These are phyloP conservation scores for Dothistroma pini DNA, from an alignment of 2,329 filamentous ascomycete species.

Conservation along the genomic window DNA sequence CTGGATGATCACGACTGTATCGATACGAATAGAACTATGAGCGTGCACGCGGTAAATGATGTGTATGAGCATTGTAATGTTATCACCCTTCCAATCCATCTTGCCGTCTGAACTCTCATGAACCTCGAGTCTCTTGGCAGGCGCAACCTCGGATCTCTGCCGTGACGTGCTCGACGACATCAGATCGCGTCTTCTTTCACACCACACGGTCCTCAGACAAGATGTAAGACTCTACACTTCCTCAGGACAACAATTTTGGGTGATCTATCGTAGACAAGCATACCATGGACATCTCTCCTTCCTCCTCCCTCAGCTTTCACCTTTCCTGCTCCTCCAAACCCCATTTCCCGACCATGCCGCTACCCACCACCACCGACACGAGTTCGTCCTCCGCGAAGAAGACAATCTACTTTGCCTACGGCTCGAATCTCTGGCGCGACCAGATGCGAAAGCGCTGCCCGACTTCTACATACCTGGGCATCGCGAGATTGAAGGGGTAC, in stretches of 20 bases:
- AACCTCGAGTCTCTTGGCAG: neutral
- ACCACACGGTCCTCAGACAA: neutral
- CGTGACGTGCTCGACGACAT: neutral
- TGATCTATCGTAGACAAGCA: neutral
- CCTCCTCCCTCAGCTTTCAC: neutral
- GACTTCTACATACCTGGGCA: conserved; percentile 51
- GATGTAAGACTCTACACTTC: neutral
- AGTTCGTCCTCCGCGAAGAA: conserved; percentile 5
- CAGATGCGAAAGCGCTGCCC: conserved; percentile 64
- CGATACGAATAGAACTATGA: neutral
- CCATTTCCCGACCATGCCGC: neutral
- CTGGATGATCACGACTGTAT: neutral
- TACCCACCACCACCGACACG: neutral
- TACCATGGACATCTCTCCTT: conserved; percentile 1
- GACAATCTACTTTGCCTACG: conserved; percentile 60
- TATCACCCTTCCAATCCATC: neutral
- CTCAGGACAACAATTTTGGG: neutral
- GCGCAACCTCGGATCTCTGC: neutral
- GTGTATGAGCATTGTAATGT: neutral
- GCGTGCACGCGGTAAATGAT: neutral
- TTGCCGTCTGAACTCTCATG: neutral
- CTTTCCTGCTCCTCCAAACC: neutral
- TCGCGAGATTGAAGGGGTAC: conserved; percentile 56
- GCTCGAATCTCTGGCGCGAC: conserved; percentile 62
- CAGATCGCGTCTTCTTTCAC: neutral